Percentiles rank a stretch among this genome's conserved stretches.
Evolutionary conservation across 1,284 basidiomycete species (phyloP).

Genomic region (Cryptococcus sp.): DNA sequence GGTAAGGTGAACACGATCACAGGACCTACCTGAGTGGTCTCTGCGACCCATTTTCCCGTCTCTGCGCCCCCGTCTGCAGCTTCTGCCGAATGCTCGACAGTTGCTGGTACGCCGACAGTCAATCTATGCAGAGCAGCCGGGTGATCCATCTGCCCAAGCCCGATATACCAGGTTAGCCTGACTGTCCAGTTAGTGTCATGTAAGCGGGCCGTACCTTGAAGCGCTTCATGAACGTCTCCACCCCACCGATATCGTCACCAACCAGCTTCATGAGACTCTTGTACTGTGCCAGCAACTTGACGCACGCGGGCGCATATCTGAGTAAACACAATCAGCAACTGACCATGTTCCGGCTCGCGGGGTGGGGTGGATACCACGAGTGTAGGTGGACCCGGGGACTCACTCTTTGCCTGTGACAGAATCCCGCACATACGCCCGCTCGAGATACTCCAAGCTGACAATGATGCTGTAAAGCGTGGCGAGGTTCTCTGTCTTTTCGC

Average conservation of each 20-base stretch:
- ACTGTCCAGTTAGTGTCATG: too few relatives aligned
- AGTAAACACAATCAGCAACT: constrained; percentile 1
- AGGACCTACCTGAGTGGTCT: constrained; percentile 80
- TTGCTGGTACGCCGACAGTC: constrained; percentile 90
- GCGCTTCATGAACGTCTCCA: constrained; percentile 86
- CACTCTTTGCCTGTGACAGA: constrained; percentile 84
- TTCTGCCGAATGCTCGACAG: constrained; percentile 81
- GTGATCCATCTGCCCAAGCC: constrained; percentile 85
- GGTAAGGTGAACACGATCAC: background rate
- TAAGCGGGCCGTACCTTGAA: constrained; percentile 63
- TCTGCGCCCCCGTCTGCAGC: constrained; percentile 67
- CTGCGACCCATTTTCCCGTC: constrained; percentile 95
- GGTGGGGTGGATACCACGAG: background rate
- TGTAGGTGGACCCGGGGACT: constrained; percentile 45
- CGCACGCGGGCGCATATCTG: constrained; percentile 96
- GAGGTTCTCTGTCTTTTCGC: constrained; percentile 83
- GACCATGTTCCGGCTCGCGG: too few relatives aligned
- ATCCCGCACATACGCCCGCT: constrained; percentile 92
- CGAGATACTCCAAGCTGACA: constrained; percentile 87
- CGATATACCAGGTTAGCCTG: too few relatives aligned
- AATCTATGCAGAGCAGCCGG: constrained; percentile 88
- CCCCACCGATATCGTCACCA: constrained; percentile 71
- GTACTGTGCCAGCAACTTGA: constrained; percentile 86
- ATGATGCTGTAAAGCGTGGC: constrained; percentile 91
- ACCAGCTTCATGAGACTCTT: constrained; percentile 95